Evolutionary conservation across 2,329 filamentous ascomycete genomes (phyloP).

Genomic region (Aspergillus sp.): DNA sequence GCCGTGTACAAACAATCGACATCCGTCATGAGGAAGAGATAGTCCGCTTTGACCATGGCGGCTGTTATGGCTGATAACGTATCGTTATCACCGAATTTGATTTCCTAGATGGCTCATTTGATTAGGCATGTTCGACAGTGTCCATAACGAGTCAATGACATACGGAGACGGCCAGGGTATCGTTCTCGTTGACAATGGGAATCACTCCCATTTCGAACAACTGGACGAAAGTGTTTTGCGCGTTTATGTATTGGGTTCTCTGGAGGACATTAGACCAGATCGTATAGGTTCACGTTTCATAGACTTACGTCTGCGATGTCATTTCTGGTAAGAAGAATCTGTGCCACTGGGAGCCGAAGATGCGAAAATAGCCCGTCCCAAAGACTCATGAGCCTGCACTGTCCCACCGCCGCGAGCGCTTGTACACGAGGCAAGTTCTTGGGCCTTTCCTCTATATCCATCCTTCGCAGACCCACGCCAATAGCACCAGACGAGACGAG

Average conservation of each 20-base stretch:
- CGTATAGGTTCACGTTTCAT: background rate
- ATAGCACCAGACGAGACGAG: constrained; percentile 97
- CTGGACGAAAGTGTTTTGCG: constrained; percentile 90
- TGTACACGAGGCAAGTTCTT: constrained; percentile 78
- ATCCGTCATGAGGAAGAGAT: constrained; percentile 97
- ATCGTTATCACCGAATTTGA: constrained; percentile 99
- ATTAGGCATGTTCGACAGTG: background rate
- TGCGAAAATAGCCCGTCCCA: constrained; percentile 93
- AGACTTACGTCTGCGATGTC: constrained; percentile 86
- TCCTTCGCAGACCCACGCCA: constrained; percentile 84
- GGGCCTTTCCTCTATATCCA: constrained; percentile 82
- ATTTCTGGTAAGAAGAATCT: constrained; percentile 89
- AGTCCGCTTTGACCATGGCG: constrained; percentile 94
- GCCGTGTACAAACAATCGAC: constrained; percentile 97
- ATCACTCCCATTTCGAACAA: constrained; percentile 93
- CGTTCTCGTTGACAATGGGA: constrained; percentile 98
- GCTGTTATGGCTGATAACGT: constrained; percentile 95
- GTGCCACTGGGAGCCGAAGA: constrained; percentile 84
- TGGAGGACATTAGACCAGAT: constrained; percentile 31
- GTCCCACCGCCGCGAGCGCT: constrained; percentile 91
- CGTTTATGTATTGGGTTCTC: constrained; percentile 92
- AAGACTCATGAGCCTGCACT: constrained; percentile 89
- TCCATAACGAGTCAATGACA: constrained; percentile 10
- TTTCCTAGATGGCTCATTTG: constrained; percentile 56
- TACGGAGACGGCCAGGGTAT: constrained; percentile 84